phyloP scores from a whole-genome alignment of 768 basidiomycete species.

The Termitomyces sp. region DNA sequence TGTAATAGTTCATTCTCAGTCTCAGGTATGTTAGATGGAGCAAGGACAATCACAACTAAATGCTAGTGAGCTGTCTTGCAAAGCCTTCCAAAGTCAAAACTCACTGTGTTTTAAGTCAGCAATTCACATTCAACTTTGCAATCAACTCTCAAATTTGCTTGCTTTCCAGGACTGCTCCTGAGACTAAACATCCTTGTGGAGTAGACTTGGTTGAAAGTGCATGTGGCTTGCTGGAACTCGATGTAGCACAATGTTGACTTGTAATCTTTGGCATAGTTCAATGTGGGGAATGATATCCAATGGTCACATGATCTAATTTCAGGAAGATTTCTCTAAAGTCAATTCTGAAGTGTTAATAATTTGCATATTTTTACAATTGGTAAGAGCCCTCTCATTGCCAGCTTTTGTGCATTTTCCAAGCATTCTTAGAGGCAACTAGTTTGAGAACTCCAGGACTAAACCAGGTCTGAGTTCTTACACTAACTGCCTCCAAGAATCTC shows the following conservation, averaged over 20 bases:
- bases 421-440: not conserved
- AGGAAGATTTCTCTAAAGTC: not conserved
- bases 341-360: not conserved
- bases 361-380: not conserved
- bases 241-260: not conserved
- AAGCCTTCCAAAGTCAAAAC: not conserved
- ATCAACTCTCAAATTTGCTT: not conserved
- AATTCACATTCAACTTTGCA: no score
- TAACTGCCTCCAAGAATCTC: not conserved
- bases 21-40: not conserved
- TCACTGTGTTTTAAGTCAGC: not conserved
- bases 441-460: not conserved
- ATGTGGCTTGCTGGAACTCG: not conserved
- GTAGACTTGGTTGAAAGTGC: not conserved
- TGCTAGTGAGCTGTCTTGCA: no score
- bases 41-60: no score
- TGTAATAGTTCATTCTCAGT: not conserved
- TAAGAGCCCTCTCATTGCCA: no score
- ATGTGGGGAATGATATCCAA: not conserved
- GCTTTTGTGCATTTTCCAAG: not conserved
- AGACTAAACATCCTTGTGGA: no score
- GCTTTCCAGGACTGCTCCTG: not conserved
- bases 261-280: not conserved
- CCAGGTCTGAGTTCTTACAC: no score
- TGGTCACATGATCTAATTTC: not conserved